Evolutionary conservation across 2,329 filamentous ascomycete species (phyloP).

Genomic region (Diaporthe aspalathi): DNA sequence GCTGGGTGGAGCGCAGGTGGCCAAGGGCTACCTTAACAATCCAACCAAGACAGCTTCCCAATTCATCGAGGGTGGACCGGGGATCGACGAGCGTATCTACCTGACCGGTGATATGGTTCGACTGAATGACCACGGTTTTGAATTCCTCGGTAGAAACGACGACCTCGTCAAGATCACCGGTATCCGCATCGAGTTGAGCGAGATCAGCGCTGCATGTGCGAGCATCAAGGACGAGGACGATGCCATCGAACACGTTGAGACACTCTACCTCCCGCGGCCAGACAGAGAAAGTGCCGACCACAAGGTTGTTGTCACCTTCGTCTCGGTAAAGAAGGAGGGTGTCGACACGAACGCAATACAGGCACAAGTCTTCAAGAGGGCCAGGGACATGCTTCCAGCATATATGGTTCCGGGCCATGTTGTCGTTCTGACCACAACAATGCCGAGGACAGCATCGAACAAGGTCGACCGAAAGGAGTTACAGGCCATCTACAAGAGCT

Average conservation of each 20-base stretch:
- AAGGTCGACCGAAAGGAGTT: constrained; percentile 51
- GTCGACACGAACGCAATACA: constrained; percentile 16
- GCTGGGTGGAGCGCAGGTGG: constrained; percentile 40
- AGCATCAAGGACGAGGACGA: constrained; percentile 47
- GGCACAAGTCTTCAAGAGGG: constrained; percentile 33
- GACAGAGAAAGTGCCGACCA: constrained; percentile 44
- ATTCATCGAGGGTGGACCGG: constrained; percentile 37
- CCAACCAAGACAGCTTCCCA: constrained; percentile 33
- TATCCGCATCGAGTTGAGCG: constrained; percentile 41
- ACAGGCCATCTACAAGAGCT: constrained; percentile 41
- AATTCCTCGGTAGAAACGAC: constrained; percentile 41
- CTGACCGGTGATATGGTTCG: constrained; percentile 42
- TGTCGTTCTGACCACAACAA: constrained; percentile 45
- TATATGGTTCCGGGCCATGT: constrained; percentile 52
- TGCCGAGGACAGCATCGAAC: constrained; percentile 50
- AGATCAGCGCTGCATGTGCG: constrained; percentile 47
- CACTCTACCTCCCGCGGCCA: constrained; percentile 47
- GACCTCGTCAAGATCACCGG: constrained; percentile 41
- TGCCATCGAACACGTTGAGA: constrained; percentile 51
- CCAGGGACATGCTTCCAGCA: constrained; percentile 37
- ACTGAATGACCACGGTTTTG: constrained; percentile 35
- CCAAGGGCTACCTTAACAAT: constrained; percentile 37
- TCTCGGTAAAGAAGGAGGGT: constrained; percentile 43
- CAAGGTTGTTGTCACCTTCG: constrained; percentile 51
- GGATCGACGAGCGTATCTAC: constrained; percentile 37